Percentiles rank a stretch among this genome's conserved stretches.
Conservation (phyloP, 2,329 filamentous ascomycete genomes). For the Fusarium liriodendri region DNA sequence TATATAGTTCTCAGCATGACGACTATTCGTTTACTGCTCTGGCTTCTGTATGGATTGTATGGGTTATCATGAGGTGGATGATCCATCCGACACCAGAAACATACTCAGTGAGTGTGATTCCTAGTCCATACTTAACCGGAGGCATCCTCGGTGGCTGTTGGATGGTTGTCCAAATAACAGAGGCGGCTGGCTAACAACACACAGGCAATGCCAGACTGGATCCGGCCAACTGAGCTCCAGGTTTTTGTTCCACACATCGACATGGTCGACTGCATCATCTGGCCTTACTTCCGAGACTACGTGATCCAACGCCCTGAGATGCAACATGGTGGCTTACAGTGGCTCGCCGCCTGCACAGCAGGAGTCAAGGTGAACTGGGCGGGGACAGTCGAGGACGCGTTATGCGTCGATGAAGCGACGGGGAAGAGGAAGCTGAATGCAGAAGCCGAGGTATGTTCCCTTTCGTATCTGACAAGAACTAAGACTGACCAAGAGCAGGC, state of each 20-base stretch:
- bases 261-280: slow-evolving; percentile 23
- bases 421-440: not conserved
- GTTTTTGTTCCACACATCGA: slow-evolving; percentile 17
- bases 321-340: slow-evolving; percentile 20
- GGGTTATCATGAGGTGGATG: slow-evolving; percentile 17
- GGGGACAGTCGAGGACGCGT: slow-evolving; percentile 3
- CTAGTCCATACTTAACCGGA: not conserved
- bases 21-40: slow-evolving; percentile 18
- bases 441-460: slow-evolving; percentile 12
- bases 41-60: slow-evolving; percentile 21
- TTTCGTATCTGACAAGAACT: not conserved
- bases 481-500: not conserved
- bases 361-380: not conserved
- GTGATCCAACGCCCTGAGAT: slow-evolving; percentile 10
- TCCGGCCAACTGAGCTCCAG: slow-evolving; percentile 16
- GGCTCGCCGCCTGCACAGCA: slow-evolving; percentile 10
- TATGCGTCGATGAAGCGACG: not conserved
- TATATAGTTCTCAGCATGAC: slow-evolving; percentile 12
- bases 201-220: slow-evolving; percentile 18
- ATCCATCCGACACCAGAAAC: slow-evolving; percentile 18
- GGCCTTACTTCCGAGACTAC: slow-evolving; percentile 15
- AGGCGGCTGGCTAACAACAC: not conserved
- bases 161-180: not conserved
- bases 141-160: too few species aligned
- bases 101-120: slow-evolving; percentile 5